These are phyloP conservation scores for Prototheca cutis DNA, from an alignment of 163 green algal genomes.

Conservation along the genomic window DNA sequence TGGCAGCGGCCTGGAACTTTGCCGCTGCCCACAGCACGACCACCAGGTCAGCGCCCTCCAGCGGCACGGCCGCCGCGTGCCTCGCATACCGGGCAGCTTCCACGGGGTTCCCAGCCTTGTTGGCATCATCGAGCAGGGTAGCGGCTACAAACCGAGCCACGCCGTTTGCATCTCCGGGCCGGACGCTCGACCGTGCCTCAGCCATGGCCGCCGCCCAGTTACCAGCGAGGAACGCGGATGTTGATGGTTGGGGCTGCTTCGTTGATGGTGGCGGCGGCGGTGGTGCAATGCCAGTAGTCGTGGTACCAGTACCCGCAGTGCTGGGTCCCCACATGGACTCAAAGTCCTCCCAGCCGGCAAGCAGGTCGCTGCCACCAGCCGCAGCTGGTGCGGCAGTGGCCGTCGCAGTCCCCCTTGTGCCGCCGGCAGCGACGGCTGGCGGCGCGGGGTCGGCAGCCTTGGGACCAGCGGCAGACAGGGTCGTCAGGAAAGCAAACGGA, in stretches of 20 bases:
- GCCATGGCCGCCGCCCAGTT: no score
- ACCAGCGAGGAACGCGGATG: not conserved
- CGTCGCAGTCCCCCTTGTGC: not conserved
- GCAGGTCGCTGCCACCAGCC: conserved; percentile 12
- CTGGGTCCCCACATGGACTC: conserved; percentile 9
- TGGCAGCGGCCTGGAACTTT: not conserved
- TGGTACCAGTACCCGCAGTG: not conserved
- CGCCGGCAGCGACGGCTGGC: not conserved
- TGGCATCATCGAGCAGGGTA: not conserved
- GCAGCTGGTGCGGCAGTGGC: not conserved
- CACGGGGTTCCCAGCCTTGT: not conserved
- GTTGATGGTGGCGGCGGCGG: not conserved
- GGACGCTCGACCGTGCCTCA: not conserved
- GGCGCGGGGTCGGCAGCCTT: no score
- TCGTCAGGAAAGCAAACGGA: no score
- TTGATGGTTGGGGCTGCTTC: no score
- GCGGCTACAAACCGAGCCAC: not conserved
- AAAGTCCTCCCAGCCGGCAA: conserved; percentile 20
- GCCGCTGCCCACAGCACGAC: conserved; percentile 6
- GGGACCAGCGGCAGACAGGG: no score
- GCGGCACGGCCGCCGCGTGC: conserved; percentile 1
- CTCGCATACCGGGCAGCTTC: conserved; percentile 2
- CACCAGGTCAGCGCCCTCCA: not conserved
- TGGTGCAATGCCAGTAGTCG: not conserved
- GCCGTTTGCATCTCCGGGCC: not conserved